phyloP scores from a whole-genome alignment of 2,329 filamentous ascomycete genomes.

The Diplodia corticola region DNA sequence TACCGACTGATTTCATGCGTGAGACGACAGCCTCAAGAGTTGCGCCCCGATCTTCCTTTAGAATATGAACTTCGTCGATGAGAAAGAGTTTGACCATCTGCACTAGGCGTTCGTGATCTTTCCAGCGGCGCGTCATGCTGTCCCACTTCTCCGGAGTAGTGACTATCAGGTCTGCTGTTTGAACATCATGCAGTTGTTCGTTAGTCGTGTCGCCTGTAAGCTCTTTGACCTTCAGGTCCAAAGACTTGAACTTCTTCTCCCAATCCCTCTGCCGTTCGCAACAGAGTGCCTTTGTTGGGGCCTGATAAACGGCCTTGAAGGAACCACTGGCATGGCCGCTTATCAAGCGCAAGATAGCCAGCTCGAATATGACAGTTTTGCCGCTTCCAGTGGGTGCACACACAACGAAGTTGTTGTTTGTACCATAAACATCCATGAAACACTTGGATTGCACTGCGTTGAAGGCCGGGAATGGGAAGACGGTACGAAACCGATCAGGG shows the following conservation, averaged over 20 bases:
- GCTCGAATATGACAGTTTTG: conserved; percentile 78
- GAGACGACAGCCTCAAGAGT: conserved; percentile 82
- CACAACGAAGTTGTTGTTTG: conserved; percentile 74
- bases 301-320: conserved; percentile 85
- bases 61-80: conserved; percentile 84
- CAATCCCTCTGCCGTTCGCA: conserved; percentile 76
- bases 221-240: conserved; percentile 71
- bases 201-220: conserved; percentile 79
- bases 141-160: conserved; percentile 94
- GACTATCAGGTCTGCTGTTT: conserved; percentile 76
- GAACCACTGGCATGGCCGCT: conserved; percentile 54
- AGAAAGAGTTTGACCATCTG: conserved; percentile 76
- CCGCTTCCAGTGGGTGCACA: conserved; percentile 83
- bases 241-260: conserved; percentile 68
- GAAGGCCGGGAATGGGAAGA: conserved; percentile 75
- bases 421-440: conserved; percentile 65
- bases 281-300: conserved; percentile 81
- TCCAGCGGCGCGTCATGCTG: conserved; percentile 84
- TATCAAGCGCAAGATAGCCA: conserved; percentile 75
- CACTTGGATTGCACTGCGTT: conserved; percentile 83
- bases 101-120: conserved; percentile 73
- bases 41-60: conserved; percentile 76
- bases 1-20: conserved; percentile 79
- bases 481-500: conserved; percentile 66
- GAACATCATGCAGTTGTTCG: conserved; percentile 65